Conservation (phyloP, 192 early-diverging fungal genomes). For the Cetraspora pellucida region DNA sequence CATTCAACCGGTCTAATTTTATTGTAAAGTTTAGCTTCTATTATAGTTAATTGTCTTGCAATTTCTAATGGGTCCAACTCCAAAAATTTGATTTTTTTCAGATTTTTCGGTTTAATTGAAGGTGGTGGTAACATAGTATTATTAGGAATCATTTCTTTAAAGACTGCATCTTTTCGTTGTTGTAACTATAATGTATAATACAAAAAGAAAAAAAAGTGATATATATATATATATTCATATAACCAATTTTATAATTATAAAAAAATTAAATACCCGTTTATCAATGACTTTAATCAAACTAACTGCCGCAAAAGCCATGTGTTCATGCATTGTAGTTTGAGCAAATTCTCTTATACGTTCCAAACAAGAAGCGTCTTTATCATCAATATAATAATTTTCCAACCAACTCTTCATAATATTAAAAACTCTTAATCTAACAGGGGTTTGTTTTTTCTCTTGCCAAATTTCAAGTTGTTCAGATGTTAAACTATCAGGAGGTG, state of each 20-base stretch:
- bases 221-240: not conserved
- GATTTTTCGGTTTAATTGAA: slow-evolving; percentile 81
- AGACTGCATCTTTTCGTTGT: slow-evolving; percentile 55
- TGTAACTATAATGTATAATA: slow-evolving; percentile 19
- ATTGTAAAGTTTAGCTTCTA: slow-evolving; percentile 83
- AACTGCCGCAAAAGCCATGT: slow-evolving; percentile 67
- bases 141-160: slow-evolving; percentile 67
- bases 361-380: slow-evolving; percentile 70
- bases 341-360: slow-evolving; percentile 76
- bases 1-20: slow-evolving; percentile 88
- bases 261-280: slow-evolving; percentile 51
- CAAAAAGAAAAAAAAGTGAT: not conserved
- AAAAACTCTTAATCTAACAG: slow-evolving; percentile 92
- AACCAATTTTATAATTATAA: not conserved
- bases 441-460: slow-evolving; percentile 83
- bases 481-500: slow-evolving; percentile 68
- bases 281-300: slow-evolving; percentile 82
- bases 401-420: slow-evolving; percentile 97
- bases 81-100: slow-evolving; percentile 76
- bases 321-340: slow-evolving; percentile 68
- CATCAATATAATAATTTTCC: slow-evolving; percentile 84
- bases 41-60: slow-evolving; percentile 93
- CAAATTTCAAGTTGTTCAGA: slow-evolving; percentile 72
- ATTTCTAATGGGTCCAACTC: slow-evolving; percentile 93
- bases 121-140: slow-evolving; percentile 64